A percentile compares a stretch with the other conserved stretches of the same genome.
phyloP scores from a whole-genome alignment of 352 stramenopile species.

The Blastocystis sp. region DNA sequence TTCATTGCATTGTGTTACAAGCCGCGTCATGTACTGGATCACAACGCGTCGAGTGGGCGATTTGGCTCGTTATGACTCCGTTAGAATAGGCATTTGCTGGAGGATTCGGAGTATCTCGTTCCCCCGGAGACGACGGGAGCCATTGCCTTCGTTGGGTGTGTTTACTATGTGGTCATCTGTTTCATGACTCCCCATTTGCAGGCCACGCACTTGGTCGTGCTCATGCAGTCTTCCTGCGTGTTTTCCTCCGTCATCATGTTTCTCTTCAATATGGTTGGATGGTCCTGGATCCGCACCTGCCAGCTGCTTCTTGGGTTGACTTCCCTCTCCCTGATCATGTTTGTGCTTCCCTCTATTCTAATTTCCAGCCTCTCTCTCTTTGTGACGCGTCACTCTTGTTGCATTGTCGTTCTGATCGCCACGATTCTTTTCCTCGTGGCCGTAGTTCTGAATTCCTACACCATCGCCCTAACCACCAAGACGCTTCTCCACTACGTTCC shows the following conservation, averaged over 20 bases:
- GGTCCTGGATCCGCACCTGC: slow-evolving; percentile 45
- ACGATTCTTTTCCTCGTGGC: slow-evolving; percentile 23
- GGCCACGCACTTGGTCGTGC: slow-evolving; percentile 42
- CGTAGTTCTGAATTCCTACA: slow-evolving; percentile 40
- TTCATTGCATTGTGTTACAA: slow-evolving; percentile 16
- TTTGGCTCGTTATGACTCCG: not conserved
- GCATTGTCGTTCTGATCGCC: slow-evolving; percentile 2
- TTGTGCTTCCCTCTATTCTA: not conserved
- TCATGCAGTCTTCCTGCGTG: slow-evolving; percentile 60
- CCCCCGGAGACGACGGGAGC: not conserved
- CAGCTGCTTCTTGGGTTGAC: slow-evolving; percentile 25
- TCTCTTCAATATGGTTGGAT: slow-evolving; percentile 21
- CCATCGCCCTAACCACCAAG: not conserved
- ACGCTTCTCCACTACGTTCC: slow-evolving; percentile 15
- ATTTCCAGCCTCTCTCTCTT: slow-evolving; percentile 33
- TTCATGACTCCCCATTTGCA: slow-evolving; percentile 59
- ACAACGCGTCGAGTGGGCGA: not conserved
- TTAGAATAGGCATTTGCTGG: slow-evolving; percentile 28
- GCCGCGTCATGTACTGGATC: slow-evolving; percentile 4
- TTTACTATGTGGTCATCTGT: slow-evolving; percentile 53
- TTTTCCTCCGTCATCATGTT: slow-evolving; percentile 11
- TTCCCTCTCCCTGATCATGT: slow-evolving; percentile 37
- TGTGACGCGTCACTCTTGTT: slow-evolving; percentile 21
- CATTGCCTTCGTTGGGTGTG: not conserved
- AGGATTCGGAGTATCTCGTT: slow-evolving; percentile 45